Evolutionary conservation across 2,329 filamentous ascomycete genomes (phyloP).

Genomic region (Colletotrichum echinochloae): DNA sequence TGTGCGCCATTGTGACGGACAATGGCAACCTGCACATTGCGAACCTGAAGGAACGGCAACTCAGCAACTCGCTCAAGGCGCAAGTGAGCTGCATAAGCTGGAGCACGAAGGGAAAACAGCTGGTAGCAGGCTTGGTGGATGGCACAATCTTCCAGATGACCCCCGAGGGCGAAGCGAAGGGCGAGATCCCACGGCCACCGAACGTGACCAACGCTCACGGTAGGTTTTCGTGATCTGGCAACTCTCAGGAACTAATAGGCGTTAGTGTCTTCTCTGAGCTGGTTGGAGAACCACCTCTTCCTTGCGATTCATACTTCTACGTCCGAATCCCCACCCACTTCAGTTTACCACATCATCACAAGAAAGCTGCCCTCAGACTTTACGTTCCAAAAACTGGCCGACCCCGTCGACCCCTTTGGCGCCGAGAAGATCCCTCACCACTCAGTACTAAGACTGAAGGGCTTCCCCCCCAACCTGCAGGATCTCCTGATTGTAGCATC

Average conservation of each 20-base stretch:
- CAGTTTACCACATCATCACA: slow-evolving; percentile 83
- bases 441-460: slow-evolving; percentile 79
- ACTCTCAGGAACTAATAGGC: slow-evolving; percentile 45
- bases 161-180: slow-evolving; percentile 81
- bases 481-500: slow-evolving; percentile 87
- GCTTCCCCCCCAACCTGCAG: slow-evolving; percentile 83
- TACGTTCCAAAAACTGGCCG: slow-evolving; percentile 78
- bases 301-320: slow-evolving; percentile 81
- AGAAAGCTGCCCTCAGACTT: slow-evolving; percentile 71
- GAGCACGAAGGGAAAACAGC: slow-evolving; percentile 93
- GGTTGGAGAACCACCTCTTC: slow-evolving; percentile 91
- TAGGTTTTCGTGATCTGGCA: slow-evolving; percentile 55
- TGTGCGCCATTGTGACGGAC: slow-evolving; percentile 83
- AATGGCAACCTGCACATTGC: slow-evolving; percentile 87
- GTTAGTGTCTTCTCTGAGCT: slow-evolving; percentile 81
- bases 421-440: slow-evolving; percentile 78
- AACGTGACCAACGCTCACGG: slow-evolving; percentile 75
- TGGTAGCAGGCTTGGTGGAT: slow-evolving; percentile 86
- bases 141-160: slow-evolving; percentile 87
- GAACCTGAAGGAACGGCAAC: slow-evolving; percentile 77
- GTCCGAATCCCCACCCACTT: slow-evolving; percentile 68
- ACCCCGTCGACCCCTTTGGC: slow-evolving; percentile 80
- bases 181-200: slow-evolving; percentile 81
- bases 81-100: slow-evolving; percentile 88
- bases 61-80: slow-evolving; percentile 73